phyloP scores from a whole-genome alignment of 73 alveolate genomes.

The Paramecium octaurelia region DNA sequence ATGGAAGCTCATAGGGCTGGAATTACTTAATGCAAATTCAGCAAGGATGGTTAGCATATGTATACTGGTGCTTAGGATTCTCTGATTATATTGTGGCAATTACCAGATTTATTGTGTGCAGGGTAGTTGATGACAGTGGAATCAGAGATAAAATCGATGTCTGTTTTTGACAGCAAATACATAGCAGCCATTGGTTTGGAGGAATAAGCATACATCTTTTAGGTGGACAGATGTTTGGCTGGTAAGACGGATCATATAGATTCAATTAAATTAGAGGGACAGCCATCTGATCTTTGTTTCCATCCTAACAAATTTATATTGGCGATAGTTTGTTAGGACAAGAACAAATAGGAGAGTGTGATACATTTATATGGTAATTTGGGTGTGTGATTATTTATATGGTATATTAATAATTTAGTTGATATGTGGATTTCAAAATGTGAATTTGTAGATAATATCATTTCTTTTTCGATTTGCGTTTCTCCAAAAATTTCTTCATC shows the following conservation, averaged over 20 bases:
- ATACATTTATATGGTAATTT: conserved; percentile 45
- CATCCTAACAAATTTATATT: not conserved
- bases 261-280: conserved; percentile 14
- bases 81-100: not conserved
- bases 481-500: not conserved
- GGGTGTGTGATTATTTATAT: conserved; percentile 1
- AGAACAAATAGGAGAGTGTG: conserved; percentile 39
- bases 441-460: not conserved
- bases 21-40: not conserved
- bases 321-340: not conserved
- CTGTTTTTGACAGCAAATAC: not conserved
- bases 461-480: not conserved
- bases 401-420: not conserved
- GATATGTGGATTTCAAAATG: not conserved
- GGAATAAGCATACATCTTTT: conserved; percentile 6
- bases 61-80: conserved; percentile 20
- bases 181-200: conserved; percentile 30
- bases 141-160: not conserved
- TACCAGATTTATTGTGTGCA: conserved; percentile 11
- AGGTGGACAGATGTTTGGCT: not conserved
- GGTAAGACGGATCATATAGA: not conserved
- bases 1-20: conserved; percentile 26
- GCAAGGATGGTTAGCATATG: conserved; percentile 22
- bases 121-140: not conserved
- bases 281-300: not conserved